Evolutionary conservation across 2,329 filamentous ascomycete genomes (phyloP).

Genomic region (Lachnellula arida): DNA sequence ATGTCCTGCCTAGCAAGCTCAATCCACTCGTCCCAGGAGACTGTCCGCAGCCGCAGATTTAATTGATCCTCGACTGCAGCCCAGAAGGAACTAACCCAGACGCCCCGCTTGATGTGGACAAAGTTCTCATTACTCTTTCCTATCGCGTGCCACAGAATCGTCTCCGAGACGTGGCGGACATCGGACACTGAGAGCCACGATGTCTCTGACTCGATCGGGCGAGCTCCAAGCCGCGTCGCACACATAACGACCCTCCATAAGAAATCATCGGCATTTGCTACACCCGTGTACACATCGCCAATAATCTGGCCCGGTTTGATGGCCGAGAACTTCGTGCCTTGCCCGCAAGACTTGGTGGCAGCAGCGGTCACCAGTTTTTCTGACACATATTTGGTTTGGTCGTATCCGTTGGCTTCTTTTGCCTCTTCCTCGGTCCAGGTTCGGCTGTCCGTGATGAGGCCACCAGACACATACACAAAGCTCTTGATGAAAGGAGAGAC

Average conservation of each 20-base stretch:
- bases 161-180: conserved; percentile 14
- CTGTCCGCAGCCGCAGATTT: neutral
- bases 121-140: neutral
- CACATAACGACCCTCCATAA: conserved; percentile 24
- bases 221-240: conserved; percentile 15
- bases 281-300: conserved; percentile 18
- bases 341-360: neutral
- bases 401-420: conserved; percentile 75
- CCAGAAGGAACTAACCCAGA: conserved; percentile 6
- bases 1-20: neutral
- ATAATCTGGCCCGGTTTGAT: conserved; percentile 26
- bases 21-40: neutral
- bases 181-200: conserved; percentile 19
- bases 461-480: conserved; percentile 31
- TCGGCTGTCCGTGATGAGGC: conserved; percentile 6
- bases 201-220: conserved; percentile 8
- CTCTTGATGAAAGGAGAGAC: conserved; percentile 2
- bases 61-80: neutral
- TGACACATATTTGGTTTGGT: conserved; percentile 77
- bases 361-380: conserved; percentile 50
- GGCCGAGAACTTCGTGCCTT: neutral
- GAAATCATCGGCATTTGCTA: conserved; percentile 27
- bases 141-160: neutral
- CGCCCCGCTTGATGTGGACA: neutral
- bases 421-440: conserved; percentile 42